Evolutionary conservation across 148 eudicot species (phyloP).

Genomic region (Linanthus parryae): DNA sequence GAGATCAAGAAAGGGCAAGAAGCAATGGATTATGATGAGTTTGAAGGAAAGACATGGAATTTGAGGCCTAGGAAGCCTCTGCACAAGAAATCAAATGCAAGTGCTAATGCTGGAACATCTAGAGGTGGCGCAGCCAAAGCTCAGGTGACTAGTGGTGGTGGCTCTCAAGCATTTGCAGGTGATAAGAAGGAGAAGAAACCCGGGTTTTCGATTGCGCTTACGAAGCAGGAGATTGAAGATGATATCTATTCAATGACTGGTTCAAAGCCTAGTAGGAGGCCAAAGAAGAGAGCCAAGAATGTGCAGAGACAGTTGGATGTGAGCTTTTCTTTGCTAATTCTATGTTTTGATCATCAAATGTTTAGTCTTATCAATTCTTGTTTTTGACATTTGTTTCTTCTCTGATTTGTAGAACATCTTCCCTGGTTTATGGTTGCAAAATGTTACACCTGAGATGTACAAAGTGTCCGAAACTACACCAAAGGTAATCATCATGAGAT

Average conservation of each 20-base stretch:
- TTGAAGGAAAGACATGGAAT: neutral
- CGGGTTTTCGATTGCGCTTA: conserved; percentile 18
- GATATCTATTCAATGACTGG: conserved; percentile 32
- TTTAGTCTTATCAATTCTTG: no score
- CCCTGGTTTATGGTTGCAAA: conserved; percentile 32
- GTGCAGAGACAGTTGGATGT: conserved; percentile 38
- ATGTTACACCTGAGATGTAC: conserved; percentile 29
- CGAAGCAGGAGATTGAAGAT: conserved; percentile 37
- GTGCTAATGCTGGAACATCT: no score
- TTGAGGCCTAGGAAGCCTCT: neutral
- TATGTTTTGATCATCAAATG: neutral
- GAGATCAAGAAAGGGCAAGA: no score
- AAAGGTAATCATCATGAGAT: conserved; percentile 16
- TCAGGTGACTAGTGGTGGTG: no score
- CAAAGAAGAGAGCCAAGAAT: conserved; percentile 28
- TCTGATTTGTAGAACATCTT: conserved; percentile 21
- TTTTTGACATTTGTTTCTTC: neutral
- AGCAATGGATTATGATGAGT: no score
- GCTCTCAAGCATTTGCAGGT: neutral
- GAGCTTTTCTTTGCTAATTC: conserved; percentile 1
- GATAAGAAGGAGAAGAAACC: conserved; percentile 14
- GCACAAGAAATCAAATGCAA: neutral
- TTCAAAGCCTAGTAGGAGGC: conserved; percentile 31
- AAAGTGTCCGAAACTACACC: conserved; percentile 25
- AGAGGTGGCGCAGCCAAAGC: no score